phyloP scores from a whole-genome alignment of 1,284 basidiomycete species.

The Gymnopus androsaceus region DNA sequence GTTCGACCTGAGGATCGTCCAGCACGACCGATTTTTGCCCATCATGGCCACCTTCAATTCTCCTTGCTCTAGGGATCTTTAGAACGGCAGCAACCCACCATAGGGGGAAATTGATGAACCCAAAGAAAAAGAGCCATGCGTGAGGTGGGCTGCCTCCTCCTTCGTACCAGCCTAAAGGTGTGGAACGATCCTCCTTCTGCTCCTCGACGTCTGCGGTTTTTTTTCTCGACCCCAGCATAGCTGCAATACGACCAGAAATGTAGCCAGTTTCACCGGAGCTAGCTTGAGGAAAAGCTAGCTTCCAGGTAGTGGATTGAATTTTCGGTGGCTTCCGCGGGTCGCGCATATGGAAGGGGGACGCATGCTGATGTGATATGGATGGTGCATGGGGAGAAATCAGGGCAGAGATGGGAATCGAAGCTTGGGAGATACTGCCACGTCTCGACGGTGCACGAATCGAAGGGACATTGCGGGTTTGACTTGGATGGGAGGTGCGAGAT shows the following conservation, averaged over 20 bases:
- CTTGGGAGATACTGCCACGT: slow-evolving; percentile 51
- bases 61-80: slow-evolving; percentile 59
- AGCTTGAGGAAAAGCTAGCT: slow-evolving; percentile 44
- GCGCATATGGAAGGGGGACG: slow-evolving; percentile 71
- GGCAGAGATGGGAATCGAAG: slow-evolving; percentile 76
- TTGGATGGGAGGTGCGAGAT: slow-evolving; percentile 21
- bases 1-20: slow-evolving; percentile 77
- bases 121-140: slow-evolving; percentile 76
- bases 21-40: slow-evolving; percentile 70
- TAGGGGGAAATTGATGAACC: slow-evolving; percentile 71
- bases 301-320: slow-evolving; percentile 60
- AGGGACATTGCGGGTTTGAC: slow-evolving; percentile 26
- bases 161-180: slow-evolving; percentile 47
- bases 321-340: slow-evolving; percentile 69
- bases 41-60: slow-evolving; percentile 52
- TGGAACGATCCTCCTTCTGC: slow-evolving; percentile 26
- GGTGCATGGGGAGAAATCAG: slow-evolving; percentile 75
- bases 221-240: neutral
- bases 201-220: neutral
- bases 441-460: slow-evolving; percentile 17
- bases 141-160: slow-evolving; percentile 67
- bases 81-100: slow-evolving; percentile 71
- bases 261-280: slow-evolving; percentile 21
- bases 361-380: slow-evolving; percentile 49
- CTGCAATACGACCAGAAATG: slow-evolving; percentile 6